Conservation (phyloP, 129 eudicot genomes). For the Heracleum sosnowskyi region DNA sequence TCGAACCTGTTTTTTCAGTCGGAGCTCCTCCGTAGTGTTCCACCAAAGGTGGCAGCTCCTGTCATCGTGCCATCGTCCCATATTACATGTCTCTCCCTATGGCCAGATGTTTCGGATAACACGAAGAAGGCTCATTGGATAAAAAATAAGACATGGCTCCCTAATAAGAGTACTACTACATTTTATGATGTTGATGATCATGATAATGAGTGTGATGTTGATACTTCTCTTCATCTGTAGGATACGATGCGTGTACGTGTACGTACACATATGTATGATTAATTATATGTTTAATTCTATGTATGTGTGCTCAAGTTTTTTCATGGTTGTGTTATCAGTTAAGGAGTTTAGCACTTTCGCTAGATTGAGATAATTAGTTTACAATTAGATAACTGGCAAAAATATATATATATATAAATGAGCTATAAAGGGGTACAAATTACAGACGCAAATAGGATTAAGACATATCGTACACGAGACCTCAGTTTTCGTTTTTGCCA, state of each 20-base stretch:
- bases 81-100: conserved; percentile 33
- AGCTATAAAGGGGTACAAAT: too few species aligned
- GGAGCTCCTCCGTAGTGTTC: conserved; percentile 14
- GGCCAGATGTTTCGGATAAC: conserved; percentile 20
- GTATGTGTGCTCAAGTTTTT: neutral
- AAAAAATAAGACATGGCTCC: conserved; percentile 17
- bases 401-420: too few species aligned
- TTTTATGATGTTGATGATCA: conserved; percentile 20
- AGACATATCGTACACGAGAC: too few species aligned
- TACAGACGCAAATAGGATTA: too few species aligned
- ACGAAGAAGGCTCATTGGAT: conserved; percentile 1
- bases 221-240: conserved; percentile 75
- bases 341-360: neutral
- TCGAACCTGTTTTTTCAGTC: conserved; percentile 23
- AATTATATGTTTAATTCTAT: neutral
- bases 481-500: too few species aligned
- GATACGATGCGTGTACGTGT: neutral
- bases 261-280: too few species aligned
- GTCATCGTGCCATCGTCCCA: conserved; percentile 20
- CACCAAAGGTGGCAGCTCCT: neutral
- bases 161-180: neutral
- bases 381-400: too few species aligned
- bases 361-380: neutral
- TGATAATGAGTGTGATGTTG: conserved; percentile 38
- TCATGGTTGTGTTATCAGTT: neutral